Evolutionary conservation across 208 protist species (phyloP).

Genomic region (Leishmania gerbilli): DNA sequence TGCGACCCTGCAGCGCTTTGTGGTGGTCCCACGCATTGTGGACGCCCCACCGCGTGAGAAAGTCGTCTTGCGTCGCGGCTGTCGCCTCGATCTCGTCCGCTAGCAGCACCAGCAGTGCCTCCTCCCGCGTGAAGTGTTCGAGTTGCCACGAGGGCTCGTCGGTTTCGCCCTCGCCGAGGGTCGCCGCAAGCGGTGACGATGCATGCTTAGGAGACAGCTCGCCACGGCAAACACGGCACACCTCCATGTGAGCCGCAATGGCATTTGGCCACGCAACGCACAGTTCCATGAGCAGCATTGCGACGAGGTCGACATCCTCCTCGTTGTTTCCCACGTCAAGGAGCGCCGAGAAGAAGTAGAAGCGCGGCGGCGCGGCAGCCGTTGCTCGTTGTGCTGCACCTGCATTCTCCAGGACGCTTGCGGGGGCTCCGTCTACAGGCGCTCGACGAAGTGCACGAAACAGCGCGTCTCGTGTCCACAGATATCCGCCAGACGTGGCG

Average conservation of each 20-base stretch:
- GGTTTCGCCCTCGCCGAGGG: neutral
- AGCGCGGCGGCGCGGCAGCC: neutral
- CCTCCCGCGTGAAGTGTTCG: constrained; percentile 7
- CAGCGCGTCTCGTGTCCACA: constrained; percentile 19
- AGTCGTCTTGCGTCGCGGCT: constrained; percentile 5
- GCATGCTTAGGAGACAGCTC: neutral
- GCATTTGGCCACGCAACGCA: constrained; percentile 15
- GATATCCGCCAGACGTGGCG: constrained; percentile 23
- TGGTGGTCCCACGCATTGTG: constrained; percentile 23
- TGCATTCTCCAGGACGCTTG: too few relatives aligned
- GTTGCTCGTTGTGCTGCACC: neutral
- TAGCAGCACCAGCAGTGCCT: constrained; percentile 23
- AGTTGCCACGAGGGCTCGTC: neutral
- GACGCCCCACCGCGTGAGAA: constrained; percentile 29
- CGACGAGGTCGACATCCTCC: constrained; percentile 23
- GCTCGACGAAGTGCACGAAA: constrained; percentile 21
- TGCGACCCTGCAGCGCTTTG: constrained; percentile 15
- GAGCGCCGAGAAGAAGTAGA: constrained; percentile 23
- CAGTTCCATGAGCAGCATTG: constrained; percentile 22
- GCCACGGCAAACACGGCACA: constrained; percentile 9
- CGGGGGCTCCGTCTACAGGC: neutral
- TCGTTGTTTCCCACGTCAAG: constrained; percentile 24
- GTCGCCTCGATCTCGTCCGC: constrained; percentile 18
- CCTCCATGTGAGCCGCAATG: constrained; percentile 26
- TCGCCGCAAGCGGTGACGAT: neutral